These are phyloP conservation scores for Annulohypoxylon moriforme DNA, from an alignment of 495 filamentous ascomycete species.

Conservation along the genomic window DNA sequence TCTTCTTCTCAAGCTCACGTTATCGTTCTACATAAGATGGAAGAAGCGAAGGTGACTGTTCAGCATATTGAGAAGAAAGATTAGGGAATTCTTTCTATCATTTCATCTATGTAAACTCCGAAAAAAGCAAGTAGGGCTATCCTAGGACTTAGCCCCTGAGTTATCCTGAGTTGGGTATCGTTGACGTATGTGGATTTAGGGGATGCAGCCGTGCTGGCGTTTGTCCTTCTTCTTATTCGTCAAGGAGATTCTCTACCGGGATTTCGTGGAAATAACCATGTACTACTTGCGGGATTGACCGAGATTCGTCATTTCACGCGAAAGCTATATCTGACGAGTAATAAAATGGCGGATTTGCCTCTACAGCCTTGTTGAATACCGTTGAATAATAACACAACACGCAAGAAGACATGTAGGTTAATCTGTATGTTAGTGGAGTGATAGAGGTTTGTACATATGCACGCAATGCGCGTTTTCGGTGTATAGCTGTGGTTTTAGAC, in stretches of 20 bases:
- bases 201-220: not conserved
- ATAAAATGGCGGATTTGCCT: not conserved
- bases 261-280: not conserved
- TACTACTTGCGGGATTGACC: conserved; percentile 11
- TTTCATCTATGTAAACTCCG: not conserved
- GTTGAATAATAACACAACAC: not conserved
- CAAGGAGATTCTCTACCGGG: not conserved
- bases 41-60: conserved; percentile 27
- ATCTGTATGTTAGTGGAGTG: conserved; percentile 5
- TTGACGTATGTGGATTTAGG: not conserved
- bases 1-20: conserved; percentile 36
- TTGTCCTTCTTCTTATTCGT: not conserved
- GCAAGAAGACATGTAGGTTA: too few species aligned
- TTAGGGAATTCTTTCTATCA: not conserved
- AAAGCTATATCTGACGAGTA: not conserved
- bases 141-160: not conserved
- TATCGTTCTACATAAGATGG: conserved; percentile 34
- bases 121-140: not conserved
- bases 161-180: not conserved
- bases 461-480: conserved; percentile 37
- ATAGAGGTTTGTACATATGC: conserved; percentile 15
- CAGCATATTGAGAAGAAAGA: conserved; percentile 13
- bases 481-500: conserved; percentile 26
- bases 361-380: not conserved
- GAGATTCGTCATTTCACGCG: not conserved